Evolutionary conservation across 441 rosid species (phyloP).

Genomic region (Syzygium syzygioides): DNA sequence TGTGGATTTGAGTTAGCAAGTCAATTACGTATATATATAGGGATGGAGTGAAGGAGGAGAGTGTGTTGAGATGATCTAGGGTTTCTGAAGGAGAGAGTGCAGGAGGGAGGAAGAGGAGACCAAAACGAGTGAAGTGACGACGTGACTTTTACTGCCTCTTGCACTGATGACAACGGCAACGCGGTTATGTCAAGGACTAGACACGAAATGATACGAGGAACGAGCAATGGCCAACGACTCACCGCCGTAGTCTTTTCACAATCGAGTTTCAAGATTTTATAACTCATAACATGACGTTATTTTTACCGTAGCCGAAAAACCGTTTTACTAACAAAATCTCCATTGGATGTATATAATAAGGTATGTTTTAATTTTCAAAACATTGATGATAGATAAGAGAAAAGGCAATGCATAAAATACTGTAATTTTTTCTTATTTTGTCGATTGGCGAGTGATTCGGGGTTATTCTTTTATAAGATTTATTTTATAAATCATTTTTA

Average conservation of each 20-base stretch:
- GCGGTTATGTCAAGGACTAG: background rate
- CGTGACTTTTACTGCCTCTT: background rate
- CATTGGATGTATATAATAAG: too few relatives aligned
- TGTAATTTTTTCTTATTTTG: background rate
- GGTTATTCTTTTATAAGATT: background rate
- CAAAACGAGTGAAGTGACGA: background rate
- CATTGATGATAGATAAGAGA: background rate
- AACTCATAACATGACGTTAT: too few relatives aligned
- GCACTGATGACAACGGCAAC: background rate
- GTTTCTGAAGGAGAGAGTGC: background rate
- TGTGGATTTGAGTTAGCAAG: background rate
- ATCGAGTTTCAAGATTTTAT: too few relatives aligned
- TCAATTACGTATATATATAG: background rate
- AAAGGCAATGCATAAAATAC: background rate
- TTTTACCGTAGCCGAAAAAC: too few relatives aligned
- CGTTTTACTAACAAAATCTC: too few relatives aligned
- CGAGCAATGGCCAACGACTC: background rate
- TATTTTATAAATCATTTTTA: background rate
- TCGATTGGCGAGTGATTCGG: background rate
- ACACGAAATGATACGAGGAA: background rate
- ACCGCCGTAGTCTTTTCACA: background rate
- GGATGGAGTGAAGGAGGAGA: background rate
- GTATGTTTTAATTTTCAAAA: background rate
- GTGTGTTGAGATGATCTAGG: background rate
- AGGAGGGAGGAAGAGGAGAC: background rate